Percentiles rank a stretch among this genome's conserved stretches.
Conservation (phyloP, 306 rosid species). For the Vigna hirtella region DNA sequence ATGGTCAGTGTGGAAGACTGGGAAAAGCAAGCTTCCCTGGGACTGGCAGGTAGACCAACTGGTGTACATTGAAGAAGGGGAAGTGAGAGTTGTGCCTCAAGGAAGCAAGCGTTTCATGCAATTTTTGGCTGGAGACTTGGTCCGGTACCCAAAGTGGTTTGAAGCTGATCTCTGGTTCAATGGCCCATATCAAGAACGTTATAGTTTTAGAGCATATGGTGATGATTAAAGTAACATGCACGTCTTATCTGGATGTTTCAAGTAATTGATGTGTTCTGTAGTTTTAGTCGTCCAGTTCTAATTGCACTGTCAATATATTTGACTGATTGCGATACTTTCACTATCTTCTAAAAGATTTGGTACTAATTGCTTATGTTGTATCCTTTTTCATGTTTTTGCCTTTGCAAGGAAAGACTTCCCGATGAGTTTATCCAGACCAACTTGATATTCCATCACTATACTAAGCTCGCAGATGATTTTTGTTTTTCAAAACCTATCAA, state of each 20-base stretch:
- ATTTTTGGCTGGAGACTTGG: slow-evolving; percentile 85
- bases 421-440: not conserved
- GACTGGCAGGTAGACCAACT: slow-evolving; percentile 96
- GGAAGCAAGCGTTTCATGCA: slow-evolving; percentile 82
- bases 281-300: not conserved
- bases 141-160: slow-evolving; percentile 87
- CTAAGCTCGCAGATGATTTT: no score
- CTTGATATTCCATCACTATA: not conserved
- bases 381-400: not conserved
- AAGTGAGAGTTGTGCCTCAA: slow-evolving; percentile 87
- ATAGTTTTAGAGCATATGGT: slow-evolving; percentile 82
- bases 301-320: slow-evolving; percentile 17
- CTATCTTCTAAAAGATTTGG: slow-evolving; percentile 3
- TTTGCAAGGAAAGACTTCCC: not conserved
- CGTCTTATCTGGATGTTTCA: slow-evolving; percentile 11
- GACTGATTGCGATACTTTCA: not conserved
- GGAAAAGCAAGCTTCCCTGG: slow-evolving; percentile 81
- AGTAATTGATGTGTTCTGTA: not conserved
- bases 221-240: slow-evolving; percentile 53
- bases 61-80: slow-evolving; percentile 93
- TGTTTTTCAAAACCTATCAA: no score
- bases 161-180: slow-evolving; percentile 94
- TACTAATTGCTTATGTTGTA: not conserved
- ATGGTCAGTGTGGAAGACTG: slow-evolving; percentile 95
- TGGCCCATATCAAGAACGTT: slow-evolving; percentile 86